These are phyloP conservation scores for Darksidea phi DNA, from an alignment of 495 filamentous ascomycete genomes.

Conservation along the genomic window DNA sequence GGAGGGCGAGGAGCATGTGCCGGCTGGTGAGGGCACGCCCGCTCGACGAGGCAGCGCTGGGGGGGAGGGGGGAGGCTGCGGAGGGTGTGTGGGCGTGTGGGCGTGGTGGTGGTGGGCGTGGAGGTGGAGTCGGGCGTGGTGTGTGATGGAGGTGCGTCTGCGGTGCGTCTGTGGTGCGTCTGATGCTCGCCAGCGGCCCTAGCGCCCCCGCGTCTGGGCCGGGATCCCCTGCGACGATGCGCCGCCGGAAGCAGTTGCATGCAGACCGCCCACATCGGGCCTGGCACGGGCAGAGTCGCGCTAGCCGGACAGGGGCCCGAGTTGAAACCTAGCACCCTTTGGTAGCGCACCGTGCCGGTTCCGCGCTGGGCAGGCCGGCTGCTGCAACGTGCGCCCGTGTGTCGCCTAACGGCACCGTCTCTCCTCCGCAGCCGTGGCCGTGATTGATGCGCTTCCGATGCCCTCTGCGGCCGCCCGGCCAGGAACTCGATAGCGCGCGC, in stretches of 20 bases:
- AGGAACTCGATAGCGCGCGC: not conserved
- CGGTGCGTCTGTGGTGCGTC: no score
- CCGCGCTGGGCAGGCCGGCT: conserved; percentile 10
- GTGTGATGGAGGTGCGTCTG: conserved; percentile 22
- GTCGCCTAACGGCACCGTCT: not conserved
- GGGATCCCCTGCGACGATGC: not conserved
- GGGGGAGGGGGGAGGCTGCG: not conserved
- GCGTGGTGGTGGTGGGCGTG: not conserved
- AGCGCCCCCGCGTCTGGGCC: no score
- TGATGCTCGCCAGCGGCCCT: conserved; percentile 1
- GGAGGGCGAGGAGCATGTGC: no score
- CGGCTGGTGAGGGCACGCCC: not conserved
- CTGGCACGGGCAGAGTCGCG: not conserved
- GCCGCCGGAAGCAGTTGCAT: not conserved
- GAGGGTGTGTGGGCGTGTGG: not conserved
- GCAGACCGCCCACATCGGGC: not conserved
- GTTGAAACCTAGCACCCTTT: no score
- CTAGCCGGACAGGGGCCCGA: conserved; percentile 15
- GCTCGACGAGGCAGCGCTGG: not conserved
- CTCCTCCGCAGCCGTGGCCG: not conserved
- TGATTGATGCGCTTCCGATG: no score
- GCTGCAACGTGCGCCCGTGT: not conserved
- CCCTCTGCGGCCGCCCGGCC: no score
- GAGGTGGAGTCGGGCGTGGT: not conserved
- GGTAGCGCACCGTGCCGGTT: conserved; percentile 24